Percentiles rank a stretch among this genome's conserved stretches.
Conservation (phyloP, 495 filamentous ascomycete genomes). For the Trichoderma gamsii region DNA sequence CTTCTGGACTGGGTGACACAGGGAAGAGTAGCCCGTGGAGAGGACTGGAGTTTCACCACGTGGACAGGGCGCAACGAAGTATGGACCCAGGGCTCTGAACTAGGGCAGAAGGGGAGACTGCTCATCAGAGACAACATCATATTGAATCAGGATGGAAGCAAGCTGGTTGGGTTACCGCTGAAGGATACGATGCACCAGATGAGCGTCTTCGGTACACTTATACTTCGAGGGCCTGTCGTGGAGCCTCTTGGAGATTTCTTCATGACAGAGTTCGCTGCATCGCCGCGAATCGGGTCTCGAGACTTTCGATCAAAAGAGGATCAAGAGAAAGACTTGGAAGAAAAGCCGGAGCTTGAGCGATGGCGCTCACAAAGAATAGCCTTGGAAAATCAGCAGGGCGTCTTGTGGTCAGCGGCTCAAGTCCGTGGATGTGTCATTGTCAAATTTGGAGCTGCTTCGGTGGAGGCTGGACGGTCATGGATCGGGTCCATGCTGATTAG, state of each 20-base stretch:
- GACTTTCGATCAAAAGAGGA: conserved; percentile 55
- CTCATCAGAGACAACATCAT: conserved; percentile 77
- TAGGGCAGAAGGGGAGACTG: conserved; percentile 46
- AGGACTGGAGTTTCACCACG: conserved; percentile 72
- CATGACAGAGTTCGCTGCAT: conserved; percentile 62
- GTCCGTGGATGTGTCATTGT: conserved; percentile 81
- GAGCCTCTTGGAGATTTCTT: conserved; percentile 60
- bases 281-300: conserved; percentile 78
- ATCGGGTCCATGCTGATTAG: conserved; percentile 45
- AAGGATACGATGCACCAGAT: conserved; percentile 56
- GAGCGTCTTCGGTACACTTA: conserved; percentile 72
- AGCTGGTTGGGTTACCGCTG: conserved; percentile 36
- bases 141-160: conserved; percentile 49
- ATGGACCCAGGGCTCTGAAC: conserved; percentile 42
- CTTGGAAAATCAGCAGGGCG: conserved; percentile 50
- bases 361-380: conserved; percentile 40
- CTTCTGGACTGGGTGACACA: conserved; percentile 89
- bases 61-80: conserved; percentile 86
- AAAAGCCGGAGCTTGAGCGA: conserved; percentile 32
- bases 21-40: conserved; percentile 79
- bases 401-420: conserved; percentile 81
- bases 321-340: conserved; percentile 38
- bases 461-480: conserved; percentile 47
- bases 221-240: conserved; percentile 71
- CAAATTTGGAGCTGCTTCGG: conserved; percentile 62